Percentiles rank a stretch among this genome's conserved stretches.
Evolutionary conservation across 1,139 yeast genomes (phyloP).

Genomic region (Lodderomyces margitis): DNA sequence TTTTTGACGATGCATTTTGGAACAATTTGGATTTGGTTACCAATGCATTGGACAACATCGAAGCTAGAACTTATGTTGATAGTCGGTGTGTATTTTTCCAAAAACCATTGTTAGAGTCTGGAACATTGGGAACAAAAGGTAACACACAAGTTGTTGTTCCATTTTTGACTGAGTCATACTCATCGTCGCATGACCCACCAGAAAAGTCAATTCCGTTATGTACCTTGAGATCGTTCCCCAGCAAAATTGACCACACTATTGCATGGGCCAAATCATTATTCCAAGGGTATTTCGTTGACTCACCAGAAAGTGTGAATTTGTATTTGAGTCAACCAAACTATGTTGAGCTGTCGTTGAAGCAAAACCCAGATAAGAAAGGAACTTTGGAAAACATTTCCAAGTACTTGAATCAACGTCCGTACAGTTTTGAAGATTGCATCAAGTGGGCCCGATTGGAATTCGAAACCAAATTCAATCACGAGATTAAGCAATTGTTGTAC

Average conservation of each 20-base stretch:
- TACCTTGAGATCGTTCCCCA: slow-evolving; percentile 95
- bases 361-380: slow-evolving; percentile 87
- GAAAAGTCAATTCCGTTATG: slow-evolving; percentile 96
- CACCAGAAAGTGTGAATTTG: slow-evolving; percentile 89
- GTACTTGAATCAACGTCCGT: slow-evolving; percentile 77
- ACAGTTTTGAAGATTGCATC: slow-evolving; percentile 88
- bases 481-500: slow-evolving; percentile 82
- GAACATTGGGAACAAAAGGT: slow-evolving; percentile 98
- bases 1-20: slow-evolving; percentile 91
- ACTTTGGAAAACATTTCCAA: slow-evolving; percentile 75
- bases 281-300: slow-evolving; percentile 88
- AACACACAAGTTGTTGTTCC: slow-evolving; percentile 97
- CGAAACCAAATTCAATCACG: slow-evolving; percentile 79
- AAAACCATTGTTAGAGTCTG: slow-evolving; percentile 91
- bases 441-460: slow-evolving; percentile 93
- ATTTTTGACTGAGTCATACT: slow-evolving; percentile 86
- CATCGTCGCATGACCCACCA: slow-evolving; percentile 97
- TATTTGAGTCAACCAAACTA: slow-evolving; percentile 90
- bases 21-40: slow-evolving; percentile 78
- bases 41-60: slow-evolving; percentile 95
- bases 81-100: slow-evolving; percentile 92
- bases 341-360: slow-evolving; percentile 86
- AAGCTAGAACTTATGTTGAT: slow-evolving; percentile 96
- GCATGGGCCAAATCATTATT: slow-evolving; percentile 98
- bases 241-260: slow-evolving; percentile 96